Evolutionary conservation across 2,329 filamentous ascomycete species (phyloP), one percentile per base, ranked within the genome.

Genomic region (Neoarthrinium moseri): DNA sequence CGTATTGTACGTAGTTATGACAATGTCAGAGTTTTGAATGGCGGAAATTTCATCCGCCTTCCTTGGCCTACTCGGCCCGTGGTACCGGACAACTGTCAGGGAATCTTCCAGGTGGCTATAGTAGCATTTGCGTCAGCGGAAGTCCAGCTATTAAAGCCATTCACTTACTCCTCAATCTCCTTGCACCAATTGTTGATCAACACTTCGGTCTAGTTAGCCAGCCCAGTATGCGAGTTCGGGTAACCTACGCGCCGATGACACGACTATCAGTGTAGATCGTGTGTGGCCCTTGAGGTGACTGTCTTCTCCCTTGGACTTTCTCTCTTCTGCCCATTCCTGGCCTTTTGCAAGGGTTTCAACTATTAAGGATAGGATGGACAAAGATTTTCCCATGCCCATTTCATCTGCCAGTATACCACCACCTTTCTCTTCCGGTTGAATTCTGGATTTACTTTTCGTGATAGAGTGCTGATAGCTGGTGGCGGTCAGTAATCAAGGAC

Each of bases 371-470:
- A 82, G 65, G 0, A 76, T 71, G 2, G 75, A 74, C 6, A 81
- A 63, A 0, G 78, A 74, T 52, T 83, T 83, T 0, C 80, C 80
- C 65, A 82, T 70, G 0, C 80, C 80, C 78, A 82, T 83, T 47
- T 82, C 78, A 53, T 83, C 79, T 0, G 78, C 78, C 2, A 83
- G 53, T n/a, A 83, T 74, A 0, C 75, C 76, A 1, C 67, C 66
- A 0, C 65, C 67, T 21, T 42, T 62, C 45, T 70, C 65, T 3
- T 65, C 57, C 0, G 62, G 64, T 1, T 4, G 49, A 1, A 49
- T 43, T 1, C 22, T 15, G 1, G 47, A 29, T 64, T 71, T 61
- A 1, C 52, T 56, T 12, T 63, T 67, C 4, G 71, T 75, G 46
- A 76, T 67, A 13, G 50, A 52, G 47, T 74, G 70, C 0, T 60